Evolutionary conservation across 2,329 filamentous ascomycete genomes (phyloP), one percentile per base, ranked within the genome.

Genomic region (Arachnomyces sp.): DNA sequence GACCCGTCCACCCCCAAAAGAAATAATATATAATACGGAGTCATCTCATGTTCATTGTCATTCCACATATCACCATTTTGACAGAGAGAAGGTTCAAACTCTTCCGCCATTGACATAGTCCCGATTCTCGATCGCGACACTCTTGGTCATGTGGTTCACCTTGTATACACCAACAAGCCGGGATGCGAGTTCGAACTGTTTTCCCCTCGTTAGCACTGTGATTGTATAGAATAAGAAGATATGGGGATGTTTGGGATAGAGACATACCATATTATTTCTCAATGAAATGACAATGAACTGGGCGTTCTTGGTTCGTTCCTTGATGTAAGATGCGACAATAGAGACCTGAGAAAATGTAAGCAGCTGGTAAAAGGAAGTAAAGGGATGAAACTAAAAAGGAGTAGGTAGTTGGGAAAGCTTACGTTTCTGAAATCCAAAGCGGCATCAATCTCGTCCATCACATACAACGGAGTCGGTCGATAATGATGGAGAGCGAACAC

Each of bases 401-500:
- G 13, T 31, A 21, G n/a, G 8, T 31, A 15, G 43, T 18, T n/a
- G 15, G 28, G 17, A 8, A 33, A 13, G 79, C 86, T 82, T 59
- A 94, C 92, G 61, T 98, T 98, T 67, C 89, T 75, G 73, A 98
- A 98, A 70, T 98, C 92, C 68, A 98, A 67, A 21, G 92, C 92
- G 15, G 92, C 92, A 66, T 98, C 92, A 62, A 98, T 98, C 70
- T 98, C 92, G 67, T 98, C 92, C 92, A 98, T 98, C 55, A 98
- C 92, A 63, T 98, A 98, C 47, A 98, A 66, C 39, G 92, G 92
- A 46, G 92, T 98, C 7, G 92, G 92, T 69, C 94, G 94, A 66
- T 95, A 98, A 60, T 96, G 90, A 65, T 98, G 92, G 54, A 98
- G 67, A 21, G 92, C 92, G 71, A 98, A 98, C n/a, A 98, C 92